Base-by-base conservation (phyloP, 257 asterid genomes). In the Nicotiana knightiana region DNA sequence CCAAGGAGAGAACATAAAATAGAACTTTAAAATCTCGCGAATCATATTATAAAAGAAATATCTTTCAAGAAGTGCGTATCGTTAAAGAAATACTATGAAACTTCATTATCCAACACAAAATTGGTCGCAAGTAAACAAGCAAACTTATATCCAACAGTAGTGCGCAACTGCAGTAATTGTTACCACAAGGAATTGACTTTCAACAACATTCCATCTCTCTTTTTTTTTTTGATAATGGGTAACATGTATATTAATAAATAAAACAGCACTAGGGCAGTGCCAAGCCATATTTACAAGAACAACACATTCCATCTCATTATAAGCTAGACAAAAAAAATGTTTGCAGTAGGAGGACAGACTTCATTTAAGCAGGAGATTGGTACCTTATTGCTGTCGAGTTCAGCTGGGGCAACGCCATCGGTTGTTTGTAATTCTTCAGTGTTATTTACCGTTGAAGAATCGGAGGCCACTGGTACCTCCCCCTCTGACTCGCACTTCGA, bases 331-430 rank as follows among this genome's bases (percentile, higher is more conserved):
- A 0, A 51, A 48, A 70, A 43, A 71, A n/a, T 46, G 7, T 35
- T 24, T 70, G 66, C 77, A 39, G 57, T 26, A 46, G n/a, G 1
- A 46, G 82, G 33, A 28, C 53, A 48, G 48, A 67, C 82, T 54
- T 63, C 81, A 48, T 75, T 71, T 80, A 21, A 58, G 73, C 63
- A 79, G 65, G 81, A 70, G 76, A 83, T 85, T 65, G 65, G 70
- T 84, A 90, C 93, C 90, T 88, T 90, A 77, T 66, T 73, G 59
- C 75, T 62, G 63, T 82, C 90, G 77, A 85, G 30, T 53, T 88
- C 86, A 64, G 89, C 61, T 67, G 85, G 73, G 62, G 87, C 81
- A 65, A 70, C 84, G 81, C 83, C 90, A 54, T 76, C 87, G 21
- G 81, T 67, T 80, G 63, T 81, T 81, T 26, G 83, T 58, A 61